Percentiles rank a stretch among this genome's conserved stretches.
phyloP scores from a whole-genome alignment of 2,329 filamentous ascomycete genomes.

The Cercospora berteroae region DNA sequence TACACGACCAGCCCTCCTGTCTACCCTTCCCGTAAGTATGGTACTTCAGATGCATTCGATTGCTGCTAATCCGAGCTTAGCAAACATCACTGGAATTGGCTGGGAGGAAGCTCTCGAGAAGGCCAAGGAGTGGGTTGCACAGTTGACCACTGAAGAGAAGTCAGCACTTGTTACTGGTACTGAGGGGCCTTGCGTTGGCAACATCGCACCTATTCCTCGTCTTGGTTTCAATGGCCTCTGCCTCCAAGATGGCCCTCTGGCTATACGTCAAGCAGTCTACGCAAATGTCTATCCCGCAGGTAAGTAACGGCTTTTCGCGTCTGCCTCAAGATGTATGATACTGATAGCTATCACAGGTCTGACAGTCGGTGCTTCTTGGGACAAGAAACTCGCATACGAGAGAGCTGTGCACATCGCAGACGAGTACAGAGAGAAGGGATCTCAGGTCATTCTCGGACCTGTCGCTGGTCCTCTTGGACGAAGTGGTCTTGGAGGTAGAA shows the following conservation, averaged over 20 bases:
- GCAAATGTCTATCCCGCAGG: conserved; percentile 39
- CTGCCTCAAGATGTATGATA: not conserved
- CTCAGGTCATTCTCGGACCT: conserved; percentile 35
- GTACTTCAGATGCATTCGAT: not conserved
- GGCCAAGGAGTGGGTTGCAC: conserved; percentile 41
- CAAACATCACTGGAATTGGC: conserved; percentile 24
- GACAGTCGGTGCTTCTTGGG: conserved; percentile 42
- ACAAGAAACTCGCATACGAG: conserved; percentile 37
- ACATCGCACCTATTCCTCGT: conserved; percentile 35
- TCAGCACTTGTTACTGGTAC: conserved; percentile 38
- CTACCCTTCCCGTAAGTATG: conserved; percentile 23
- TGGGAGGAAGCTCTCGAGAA: conserved; percentile 44
- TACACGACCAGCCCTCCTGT: conserved; percentile 24
- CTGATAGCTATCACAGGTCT: conserved; percentile 22
- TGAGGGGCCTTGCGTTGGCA: conserved; percentile 31
- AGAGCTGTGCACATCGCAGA: conserved; percentile 38
- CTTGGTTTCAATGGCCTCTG: conserved; percentile 40
- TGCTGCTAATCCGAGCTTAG: conserved; percentile 6
- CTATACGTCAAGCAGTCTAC: conserved; percentile 52
- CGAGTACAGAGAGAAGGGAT: conserved; percentile 38
- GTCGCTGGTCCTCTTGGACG: conserved; percentile 36
- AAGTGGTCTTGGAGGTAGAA: conserved; percentile 32
- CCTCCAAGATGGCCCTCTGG: conserved; percentile 61
- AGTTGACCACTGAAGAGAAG: conserved; percentile 43
- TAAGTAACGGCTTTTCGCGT: not conserved